Conservation (phyloP, 257 asterid genomes). For the Jaltomata sinuosa region DNA sequence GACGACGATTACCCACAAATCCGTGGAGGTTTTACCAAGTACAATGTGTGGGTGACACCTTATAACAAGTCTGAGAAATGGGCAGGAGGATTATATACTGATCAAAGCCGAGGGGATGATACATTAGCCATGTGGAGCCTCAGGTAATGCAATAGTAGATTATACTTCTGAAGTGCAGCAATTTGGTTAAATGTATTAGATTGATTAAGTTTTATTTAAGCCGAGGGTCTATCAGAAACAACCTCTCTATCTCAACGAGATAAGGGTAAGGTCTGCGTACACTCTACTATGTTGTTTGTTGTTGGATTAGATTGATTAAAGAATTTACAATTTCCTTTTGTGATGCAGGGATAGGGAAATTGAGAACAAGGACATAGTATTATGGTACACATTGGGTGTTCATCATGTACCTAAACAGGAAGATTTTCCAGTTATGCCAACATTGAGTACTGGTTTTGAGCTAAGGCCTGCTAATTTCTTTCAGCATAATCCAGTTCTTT, state of each 20-base stretch:
- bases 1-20: slow-evolving; percentile 35
- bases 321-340: neutral
- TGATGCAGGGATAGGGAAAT: slow-evolving; percentile 40
- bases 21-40: slow-evolving; percentile 35
- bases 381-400: slow-evolving; percentile 56
- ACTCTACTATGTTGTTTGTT: too few species aligned
- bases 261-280: too few species aligned
- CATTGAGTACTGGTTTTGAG: slow-evolving; percentile 29
- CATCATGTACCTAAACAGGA: slow-evolving; percentile 61
- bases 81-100: slow-evolving; percentile 42
- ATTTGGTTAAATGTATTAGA: too few species aligned
- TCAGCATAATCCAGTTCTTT: slow-evolving; percentile 49
- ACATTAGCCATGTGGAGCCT: slow-evolving; percentile 29
- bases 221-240: too few species aligned
- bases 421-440: slow-evolving; percentile 59
- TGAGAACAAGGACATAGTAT: slow-evolving; percentile 44
- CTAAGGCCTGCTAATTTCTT: slow-evolving; percentile 54
- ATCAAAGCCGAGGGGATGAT: slow-evolving; percentile 51
- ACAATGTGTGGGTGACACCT: slow-evolving; percentile 49
- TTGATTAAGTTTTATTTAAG: too few species aligned
- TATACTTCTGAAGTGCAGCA: too few species aligned
- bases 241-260: too few species aligned
- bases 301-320: neutral
- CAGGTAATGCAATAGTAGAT: slow-evolving; percentile 18
- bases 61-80: slow-evolving; percentile 49